These are phyloP conservation scores for Asterella californica DNA, from an alignment of 225 moss, liverwort and hornwort species.

Conservation along the genomic window DNA sequence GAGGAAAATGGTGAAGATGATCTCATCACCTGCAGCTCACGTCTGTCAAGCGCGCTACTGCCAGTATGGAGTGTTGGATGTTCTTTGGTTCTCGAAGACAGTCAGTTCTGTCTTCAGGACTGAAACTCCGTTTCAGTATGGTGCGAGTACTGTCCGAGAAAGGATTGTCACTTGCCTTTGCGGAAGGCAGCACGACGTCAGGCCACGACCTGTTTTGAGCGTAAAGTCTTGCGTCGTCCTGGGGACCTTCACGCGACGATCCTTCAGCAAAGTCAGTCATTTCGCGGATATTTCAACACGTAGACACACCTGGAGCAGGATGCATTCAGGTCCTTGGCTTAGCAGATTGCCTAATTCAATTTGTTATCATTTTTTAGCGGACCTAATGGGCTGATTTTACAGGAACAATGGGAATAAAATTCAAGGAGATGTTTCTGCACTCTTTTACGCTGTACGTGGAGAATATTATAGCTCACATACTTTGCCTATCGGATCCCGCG, in stretches of 20 bases:
- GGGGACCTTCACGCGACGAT: slow-evolving; percentile 16
- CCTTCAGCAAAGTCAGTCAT: slow-evolving; percentile 15
- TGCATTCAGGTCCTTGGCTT: slow-evolving; percentile 40
- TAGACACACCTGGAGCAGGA: slow-evolving; percentile 22
- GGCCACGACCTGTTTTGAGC: slow-evolving; percentile 13
- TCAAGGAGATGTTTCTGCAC: background rate
- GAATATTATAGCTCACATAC: background rate
- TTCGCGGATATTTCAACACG: slow-evolving; percentile 12
- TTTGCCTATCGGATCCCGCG: no score
- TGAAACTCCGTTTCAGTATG: slow-evolving; percentile 1
- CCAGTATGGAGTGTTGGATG: slow-evolving; percentile 10
- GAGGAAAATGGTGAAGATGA: slow-evolving; percentile 28
- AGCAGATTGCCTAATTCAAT: slow-evolving; percentile 17
- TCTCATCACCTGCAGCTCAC: slow-evolving; percentile 20
- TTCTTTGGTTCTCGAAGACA: slow-evolving; percentile 6
- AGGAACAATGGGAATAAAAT: slow-evolving; percentile 1
- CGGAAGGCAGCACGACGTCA: background rate
- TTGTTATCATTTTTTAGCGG: slow-evolving; percentile 12
- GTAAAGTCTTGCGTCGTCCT: background rate
- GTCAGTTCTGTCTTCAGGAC: slow-evolving; percentile 11
- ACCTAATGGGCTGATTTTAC: slow-evolving; percentile 12
- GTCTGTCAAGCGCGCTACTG: slow-evolving; percentile 13
- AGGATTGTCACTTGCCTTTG: background rate
- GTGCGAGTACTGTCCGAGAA: slow-evolving; percentile 12
- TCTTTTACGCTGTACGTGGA: background rate